Base-by-base conservation (phyloP, 2,329 filamentous ascomycete species). In the Colletotrichum lindemuthianum region DNA sequence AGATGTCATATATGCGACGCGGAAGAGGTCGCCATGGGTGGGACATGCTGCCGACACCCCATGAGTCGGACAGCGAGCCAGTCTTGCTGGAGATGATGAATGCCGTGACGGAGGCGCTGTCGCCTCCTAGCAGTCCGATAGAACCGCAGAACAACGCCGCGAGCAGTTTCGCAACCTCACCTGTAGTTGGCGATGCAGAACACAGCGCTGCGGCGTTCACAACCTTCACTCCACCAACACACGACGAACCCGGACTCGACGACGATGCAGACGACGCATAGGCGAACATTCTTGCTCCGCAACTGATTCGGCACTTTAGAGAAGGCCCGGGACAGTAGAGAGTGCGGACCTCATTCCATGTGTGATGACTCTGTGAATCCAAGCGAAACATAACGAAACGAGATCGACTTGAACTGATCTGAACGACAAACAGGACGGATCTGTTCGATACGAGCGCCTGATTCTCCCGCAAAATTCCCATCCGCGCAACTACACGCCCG, bases 391-490 rank as follows among this genome's bases (percentile, higher is more conserved):
- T 3, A 24, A 24, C 24, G 24, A 24, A 24, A 24, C 1, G 24
- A 24, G 24, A 24, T 24, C 3, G 24, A 24, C 2, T 24, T 24
- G 16, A 24, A 24, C 16, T 24, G 16, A 5, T 4, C 24, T 24
- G 24, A 24, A 5, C 24, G 58, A 11, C 48, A 60, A 40, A 24
- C 12, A 63, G 70, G 77, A 85, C 84, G 83, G 83, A 84, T 68
- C 73, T 85, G 4, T 85, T 83, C 69, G 83, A 86, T 67, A 74
- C 84, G 39, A 84, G 83, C 6, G 84, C 81, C 44, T 88, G 88
- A 71, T 90, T 89, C 63, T 81, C 84, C 4, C 85, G 84, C 32
- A 81, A 86, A 56, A 84, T 89, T 16, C 86, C 86, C 1, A 80
- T 88, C 3, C 84, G 84, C 70, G 84, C 87, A n/a, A 72, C 78